Evolutionary conservation across 352 stramenopile species (phyloP), one percentile per base, ranked within the genome.

Genomic region (Phytophthora syringae): DNA sequence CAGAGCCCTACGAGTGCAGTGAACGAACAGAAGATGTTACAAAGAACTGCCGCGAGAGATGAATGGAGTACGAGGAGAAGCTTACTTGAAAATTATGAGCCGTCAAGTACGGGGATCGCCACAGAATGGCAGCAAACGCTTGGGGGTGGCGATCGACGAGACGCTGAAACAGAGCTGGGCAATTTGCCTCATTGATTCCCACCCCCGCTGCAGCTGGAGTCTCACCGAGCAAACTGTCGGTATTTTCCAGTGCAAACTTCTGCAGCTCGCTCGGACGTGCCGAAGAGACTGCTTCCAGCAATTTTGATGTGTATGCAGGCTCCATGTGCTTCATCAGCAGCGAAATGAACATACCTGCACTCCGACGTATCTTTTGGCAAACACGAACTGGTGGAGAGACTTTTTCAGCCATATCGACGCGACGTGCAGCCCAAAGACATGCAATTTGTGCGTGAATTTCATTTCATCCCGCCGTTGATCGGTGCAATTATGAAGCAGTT

Each of bases 361-460:
- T n/a, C 80, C 82, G 18, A 87, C 79, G 30, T 93, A 90, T 62
- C 64, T 93, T 10, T 55, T 73, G 13, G 60, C 62, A 2, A 84
- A 77, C 20, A 76, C 75, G 10, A 90, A 89, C 54, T 95, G 84
- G 85, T 76, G 86, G 13, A 72, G 75, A 62, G 77, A 91, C 7
- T 74, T 95, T n/a, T 90, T 93, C 59, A 66, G 58, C 16, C 88
- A 95, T 65, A 91, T 92, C 21, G 84, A 93, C 27, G 82, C 74
- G 11, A 75, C 55, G 16, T 93, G 84, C 65, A 78, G 77, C 36
- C 67, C 71, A 15, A 74, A 75, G 25, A 60, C 69, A 36, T 95
- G 88, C 49, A 70, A 86, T 58, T 66, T 94, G 12, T 95, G 88
- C 62, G 47, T 81, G 24, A 92, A 95, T 61, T 90, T 93, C 47